Conservation (phyloP, 495 filamentous ascomycete genomes). For the Neurospora cerealis region DNA sequence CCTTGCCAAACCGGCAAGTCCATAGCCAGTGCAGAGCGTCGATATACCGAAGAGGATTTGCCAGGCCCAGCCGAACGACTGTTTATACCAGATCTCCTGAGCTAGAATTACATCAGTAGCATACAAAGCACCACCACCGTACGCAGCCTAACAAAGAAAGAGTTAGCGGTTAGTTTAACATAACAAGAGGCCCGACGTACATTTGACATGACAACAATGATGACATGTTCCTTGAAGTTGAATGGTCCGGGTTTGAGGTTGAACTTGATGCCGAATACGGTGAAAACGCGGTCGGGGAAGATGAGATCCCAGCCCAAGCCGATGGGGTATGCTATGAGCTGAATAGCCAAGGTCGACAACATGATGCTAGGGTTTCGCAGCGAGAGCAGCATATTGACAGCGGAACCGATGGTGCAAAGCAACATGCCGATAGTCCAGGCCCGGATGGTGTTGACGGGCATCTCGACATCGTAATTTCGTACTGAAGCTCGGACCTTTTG, state of each 20-base stretch:
- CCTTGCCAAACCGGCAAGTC: slow-evolving; percentile 57
- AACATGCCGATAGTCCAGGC: slow-evolving; percentile 64
- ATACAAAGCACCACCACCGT: slow-evolving; percentile 40
- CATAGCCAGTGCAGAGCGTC: slow-evolving; percentile 64
- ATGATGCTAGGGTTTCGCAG: slow-evolving; percentile 54
- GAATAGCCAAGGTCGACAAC: slow-evolving; percentile 58
- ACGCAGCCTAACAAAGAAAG: slow-evolving; percentile 21
- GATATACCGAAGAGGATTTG: slow-evolving; percentile 58
- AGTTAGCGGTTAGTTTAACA: slow-evolving; percentile 6
- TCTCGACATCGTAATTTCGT: slow-evolving; percentile 56
- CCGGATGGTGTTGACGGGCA: slow-evolving; percentile 57
- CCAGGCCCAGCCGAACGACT: slow-evolving; percentile 47
- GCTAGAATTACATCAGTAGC: slow-evolving; percentile 38
- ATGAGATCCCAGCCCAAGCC: slow-evolving; percentile 47
- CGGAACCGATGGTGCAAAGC: slow-evolving; percentile 51
- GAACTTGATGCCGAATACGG: slow-evolving; percentile 48
- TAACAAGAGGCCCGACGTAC: slow-evolving; percentile 21
- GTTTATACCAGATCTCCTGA: slow-evolving; percentile 27
- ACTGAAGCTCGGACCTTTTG: slow-evolving; percentile 54
- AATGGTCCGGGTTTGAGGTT: slow-evolving; percentile 62
- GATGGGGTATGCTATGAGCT: slow-evolving; percentile 59
- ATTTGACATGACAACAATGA: slow-evolving; percentile 68
- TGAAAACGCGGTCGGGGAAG: slow-evolving; percentile 48
- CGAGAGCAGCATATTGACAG: slow-evolving; percentile 63
- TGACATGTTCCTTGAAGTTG: slow-evolving; percentile 70